Evolutionary conservation across 352 stramenopile species (phyloP).

Genomic region (Peronospora destructor): DNA sequence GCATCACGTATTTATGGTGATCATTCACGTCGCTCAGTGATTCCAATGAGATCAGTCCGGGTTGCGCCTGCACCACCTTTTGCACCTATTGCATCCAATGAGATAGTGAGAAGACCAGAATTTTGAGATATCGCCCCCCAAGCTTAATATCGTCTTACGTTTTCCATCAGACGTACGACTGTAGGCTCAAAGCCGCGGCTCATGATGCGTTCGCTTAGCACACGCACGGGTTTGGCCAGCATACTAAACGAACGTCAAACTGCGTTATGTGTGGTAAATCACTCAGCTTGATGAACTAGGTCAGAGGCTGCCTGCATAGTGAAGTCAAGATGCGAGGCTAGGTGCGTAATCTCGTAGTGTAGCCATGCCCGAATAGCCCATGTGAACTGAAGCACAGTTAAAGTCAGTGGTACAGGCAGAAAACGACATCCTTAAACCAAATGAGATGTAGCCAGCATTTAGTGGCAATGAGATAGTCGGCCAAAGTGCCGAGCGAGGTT

Average conservation of each 20-base stretch:
- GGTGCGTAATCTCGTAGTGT: too few species aligned
- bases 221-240: conserved; percentile 54
- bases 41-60: conserved; percentile 71
- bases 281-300: too few species aligned
- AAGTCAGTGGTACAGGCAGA: too few species aligned
- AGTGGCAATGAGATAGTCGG: too few species aligned
- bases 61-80: conserved; percentile 64
- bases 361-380: too few species aligned
- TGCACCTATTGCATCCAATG: conserved; percentile 39
- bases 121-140: not conserved
- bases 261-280: too few species aligned
- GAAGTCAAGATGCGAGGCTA: too few species aligned
- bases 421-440: too few species aligned
- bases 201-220: conserved; percentile 83
- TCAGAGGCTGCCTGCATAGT: too few species aligned
- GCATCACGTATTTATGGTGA: conserved; percentile 84
- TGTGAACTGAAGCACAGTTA: too few species aligned
- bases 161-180: conserved; percentile 73
- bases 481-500: too few species aligned
- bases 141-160: conserved; percentile 26
- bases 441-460: too few species aligned
- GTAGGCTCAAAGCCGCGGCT: conserved; percentile 76
- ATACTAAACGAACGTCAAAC: conserved; percentile 7
- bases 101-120: not conserved
- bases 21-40: conserved; percentile 77